Conservation (phyloP, 768 basidiomycete species). For the Boletus sp. region DNA sequence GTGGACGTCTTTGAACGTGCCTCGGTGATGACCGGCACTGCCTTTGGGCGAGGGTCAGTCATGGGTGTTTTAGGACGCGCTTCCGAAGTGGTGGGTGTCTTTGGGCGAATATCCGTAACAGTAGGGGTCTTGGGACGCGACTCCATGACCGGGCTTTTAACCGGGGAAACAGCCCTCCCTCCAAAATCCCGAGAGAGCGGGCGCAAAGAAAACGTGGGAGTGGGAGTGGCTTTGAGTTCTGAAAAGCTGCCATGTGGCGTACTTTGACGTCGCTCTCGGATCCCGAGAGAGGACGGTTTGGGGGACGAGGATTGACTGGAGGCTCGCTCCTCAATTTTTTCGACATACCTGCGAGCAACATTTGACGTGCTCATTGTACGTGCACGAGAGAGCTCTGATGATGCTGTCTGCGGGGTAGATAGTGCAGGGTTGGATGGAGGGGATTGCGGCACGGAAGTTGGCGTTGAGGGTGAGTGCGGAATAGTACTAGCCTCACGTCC, state of each 20-base stretch:
- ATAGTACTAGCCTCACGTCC: conserved; percentile 12
- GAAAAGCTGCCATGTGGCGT: conserved; percentile 34
- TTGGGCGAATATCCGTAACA: conserved; percentile 17
- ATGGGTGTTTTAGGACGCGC: conserved; percentile 22
- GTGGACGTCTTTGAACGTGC: conserved; percentile 16
- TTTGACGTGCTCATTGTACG: conserved; percentile 37
- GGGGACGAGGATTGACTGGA: conserved; percentile 33
- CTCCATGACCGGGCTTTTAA: conserved; percentile 13
- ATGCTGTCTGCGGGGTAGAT: conserved; percentile 2
- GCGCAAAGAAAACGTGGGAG: conserved; percentile 14
- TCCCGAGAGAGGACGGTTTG: conserved; percentile 20
- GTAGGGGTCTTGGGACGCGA: conserved; percentile 21
- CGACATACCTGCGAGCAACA: conserved; percentile 32
- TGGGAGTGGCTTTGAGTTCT: conserved; percentile 15
- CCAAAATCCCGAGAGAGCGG: conserved; percentile 22
- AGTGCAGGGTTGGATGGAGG: background rate
- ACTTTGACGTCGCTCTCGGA: conserved; percentile 51
- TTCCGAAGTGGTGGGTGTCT: conserved; percentile 16
- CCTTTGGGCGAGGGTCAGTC: conserved; percentile 13
- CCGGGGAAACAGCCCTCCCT: conserved; percentile 8
- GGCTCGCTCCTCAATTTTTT: conserved; percentile 39
- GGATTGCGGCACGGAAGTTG: conserved; percentile 2
- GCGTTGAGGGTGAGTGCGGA: conserved; percentile 5
- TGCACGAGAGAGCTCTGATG: conserved; percentile 19
- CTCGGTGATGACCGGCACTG: conserved; percentile 8